A percentile compares a stretch with the other conserved stretches of the same genome.
Conservation (phyloP, 164 flowering plant species). For the Annona cherimola region DNA sequence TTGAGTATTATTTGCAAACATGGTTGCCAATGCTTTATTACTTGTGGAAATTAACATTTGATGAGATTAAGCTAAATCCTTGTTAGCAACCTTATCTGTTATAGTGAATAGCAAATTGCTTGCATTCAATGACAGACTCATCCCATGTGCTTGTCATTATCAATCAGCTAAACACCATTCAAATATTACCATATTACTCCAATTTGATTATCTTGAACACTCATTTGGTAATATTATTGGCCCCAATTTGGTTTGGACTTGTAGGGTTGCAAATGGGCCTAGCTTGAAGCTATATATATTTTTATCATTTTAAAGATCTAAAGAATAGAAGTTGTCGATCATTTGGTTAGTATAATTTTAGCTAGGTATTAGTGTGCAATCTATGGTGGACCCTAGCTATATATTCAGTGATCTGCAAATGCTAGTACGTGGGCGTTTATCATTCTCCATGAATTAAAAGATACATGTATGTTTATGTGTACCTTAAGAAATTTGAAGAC, state of each 20-base stretch:
- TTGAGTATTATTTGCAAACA: too few relatives aligned
- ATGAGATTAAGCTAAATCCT: not conserved
- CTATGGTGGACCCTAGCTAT: not conserved
- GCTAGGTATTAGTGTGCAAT: not conserved
- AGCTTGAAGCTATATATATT: not conserved
- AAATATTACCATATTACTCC: not conserved
- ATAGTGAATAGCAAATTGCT: not conserved
- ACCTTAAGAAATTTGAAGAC: not conserved
- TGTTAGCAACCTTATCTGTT: not conserved
- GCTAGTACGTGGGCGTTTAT: not conserved
- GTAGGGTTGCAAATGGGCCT: not conserved
- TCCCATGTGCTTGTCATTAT: too few relatives aligned
- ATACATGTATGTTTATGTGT: not conserved
- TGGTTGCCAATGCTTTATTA: too few relatives aligned
- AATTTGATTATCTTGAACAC: not conserved
- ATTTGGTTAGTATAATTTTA: too few relatives aligned
- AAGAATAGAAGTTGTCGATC: not conserved
- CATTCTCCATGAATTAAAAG: not conserved
- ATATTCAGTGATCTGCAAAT: not conserved
- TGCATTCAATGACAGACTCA: not conserved
- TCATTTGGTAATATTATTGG: not conserved
- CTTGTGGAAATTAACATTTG: too few relatives aligned
- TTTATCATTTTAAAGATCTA: too few relatives aligned
- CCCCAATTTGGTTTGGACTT: not conserved
- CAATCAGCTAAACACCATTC: not conserved